A percentile compares a stretch with the other conserved stretches of the same genome.
Evolutionary conservation across 1,284 basidiomycete genomes (phyloP).

Genomic region (Trichosporon ovoides): DNA sequence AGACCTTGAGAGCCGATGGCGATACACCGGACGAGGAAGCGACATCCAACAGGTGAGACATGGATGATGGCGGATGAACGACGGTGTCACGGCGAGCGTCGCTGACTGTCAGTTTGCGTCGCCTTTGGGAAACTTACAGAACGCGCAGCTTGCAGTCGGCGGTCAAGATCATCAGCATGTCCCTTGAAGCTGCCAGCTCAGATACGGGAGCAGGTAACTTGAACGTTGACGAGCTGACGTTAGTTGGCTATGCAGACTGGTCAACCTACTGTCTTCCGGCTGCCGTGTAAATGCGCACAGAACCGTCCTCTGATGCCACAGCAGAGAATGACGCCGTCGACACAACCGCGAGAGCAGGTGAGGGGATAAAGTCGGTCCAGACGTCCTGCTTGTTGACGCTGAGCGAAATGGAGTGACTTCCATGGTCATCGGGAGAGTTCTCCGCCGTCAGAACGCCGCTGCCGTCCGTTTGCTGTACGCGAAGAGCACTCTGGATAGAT

Average conservation of each 20-base stretch:
- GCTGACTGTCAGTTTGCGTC: slow-evolving; percentile 53
- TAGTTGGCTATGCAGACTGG: slow-evolving; percentile 1
- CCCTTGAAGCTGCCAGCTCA: slow-evolving; percentile 61
- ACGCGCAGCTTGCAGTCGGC: slow-evolving; percentile 63
- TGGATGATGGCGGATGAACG: slow-evolving; percentile 60
- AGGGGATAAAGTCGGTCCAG: slow-evolving; percentile 83
- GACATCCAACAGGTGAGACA: slow-evolving; percentile 57
- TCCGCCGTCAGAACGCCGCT: slow-evolving; percentile 54
- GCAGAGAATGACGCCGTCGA: slow-evolving; percentile 67
- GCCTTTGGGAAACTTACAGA: slow-evolving; percentile 55
- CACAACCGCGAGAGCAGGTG: slow-evolving; percentile 61
- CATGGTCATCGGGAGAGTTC: slow-evolving; percentile 63
- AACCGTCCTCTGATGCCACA: slow-evolving; percentile 68
- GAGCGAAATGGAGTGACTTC: slow-evolving; percentile 48
- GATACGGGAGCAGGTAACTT: slow-evolving; percentile 65
- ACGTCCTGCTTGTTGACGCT: slow-evolving; percentile 62
- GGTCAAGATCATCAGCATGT: slow-evolving; percentile 66
- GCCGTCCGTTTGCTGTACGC: slow-evolving; percentile 27
- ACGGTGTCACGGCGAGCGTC: slow-evolving; percentile 63
- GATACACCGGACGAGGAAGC: slow-evolving; percentile 44
- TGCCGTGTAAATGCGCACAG: slow-evolving; percentile 69
- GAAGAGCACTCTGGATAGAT: slow-evolving; percentile 32
- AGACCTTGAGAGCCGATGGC: slow-evolving; percentile 24
- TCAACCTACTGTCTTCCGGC: slow-evolving; percentile 64
- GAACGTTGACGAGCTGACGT: slow-evolving; percentile 59